These are phyloP conservation scores for Tolypocladium album DNA, from an alignment of 2,329 filamentous ascomycete genomes.

Conservation along the genomic window DNA sequence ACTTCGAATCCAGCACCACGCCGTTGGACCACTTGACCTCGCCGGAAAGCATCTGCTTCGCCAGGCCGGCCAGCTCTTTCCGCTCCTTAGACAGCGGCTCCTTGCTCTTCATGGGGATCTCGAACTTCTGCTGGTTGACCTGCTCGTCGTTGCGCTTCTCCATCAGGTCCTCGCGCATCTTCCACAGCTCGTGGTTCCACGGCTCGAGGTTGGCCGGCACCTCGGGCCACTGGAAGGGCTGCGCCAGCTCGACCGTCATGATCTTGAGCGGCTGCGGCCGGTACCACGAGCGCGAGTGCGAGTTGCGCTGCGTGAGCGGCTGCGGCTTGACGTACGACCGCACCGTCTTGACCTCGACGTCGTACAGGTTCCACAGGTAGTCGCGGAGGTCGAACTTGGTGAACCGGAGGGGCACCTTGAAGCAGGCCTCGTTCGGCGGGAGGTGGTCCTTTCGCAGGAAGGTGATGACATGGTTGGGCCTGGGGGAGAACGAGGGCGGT, in stretches of 20 bases:
- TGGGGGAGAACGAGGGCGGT: slow-evolving; percentile 22
- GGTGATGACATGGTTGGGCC: slow-evolving; percentile 71
- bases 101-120: slow-evolving; percentile 30
- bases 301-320: slow-evolving; percentile 40
- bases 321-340: slow-evolving; percentile 67
- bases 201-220: slow-evolving; percentile 48
- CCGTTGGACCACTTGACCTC: slow-evolving; percentile 49
- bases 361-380: slow-evolving; percentile 83
- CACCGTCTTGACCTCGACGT: slow-evolving; percentile 59
- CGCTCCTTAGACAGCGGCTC: slow-evolving; percentile 29
- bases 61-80: slow-evolving; percentile 48
- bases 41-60: slow-evolving; percentile 49
- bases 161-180: slow-evolving; percentile 38
- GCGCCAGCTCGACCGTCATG: slow-evolving; percentile 85
- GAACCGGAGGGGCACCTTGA: slow-evolving; percentile 82
- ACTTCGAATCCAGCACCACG: slow-evolving; percentile 34
- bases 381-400: slow-evolving; percentile 95
- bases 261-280: slow-evolving; percentile 69
- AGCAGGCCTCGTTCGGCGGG: slow-evolving; percentile 73
- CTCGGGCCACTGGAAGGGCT: slow-evolving; percentile 83
- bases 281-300: slow-evolving; percentile 46
- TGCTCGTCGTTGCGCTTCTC: slow-evolving; percentile 26
- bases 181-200: slow-evolving; percentile 55
- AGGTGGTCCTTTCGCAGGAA: slow-evolving; percentile 63
- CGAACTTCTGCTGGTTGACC: slow-evolving; percentile 17